A percentile compares a stretch with the other conserved stretches of the same genome.
Evolutionary conservation across 345 rosid species (phyloP).

Genomic region (Physaria fendleri): DNA sequence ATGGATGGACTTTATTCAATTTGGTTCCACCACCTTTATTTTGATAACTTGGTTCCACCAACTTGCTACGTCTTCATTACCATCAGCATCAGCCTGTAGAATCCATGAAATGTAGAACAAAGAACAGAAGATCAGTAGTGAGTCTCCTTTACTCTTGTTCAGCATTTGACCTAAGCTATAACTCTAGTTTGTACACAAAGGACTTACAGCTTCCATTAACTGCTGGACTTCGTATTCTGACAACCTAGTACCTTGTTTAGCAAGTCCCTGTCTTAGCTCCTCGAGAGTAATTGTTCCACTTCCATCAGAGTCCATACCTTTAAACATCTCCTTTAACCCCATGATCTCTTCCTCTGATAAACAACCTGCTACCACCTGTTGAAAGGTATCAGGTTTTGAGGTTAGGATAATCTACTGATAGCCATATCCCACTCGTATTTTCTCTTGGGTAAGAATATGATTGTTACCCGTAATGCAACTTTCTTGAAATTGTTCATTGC

Average conservation of each 20-base stretch:
- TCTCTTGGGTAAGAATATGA: background rate
- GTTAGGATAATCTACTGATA: background rate
- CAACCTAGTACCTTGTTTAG: slow-evolving; percentile 53
- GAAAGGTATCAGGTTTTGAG: slow-evolving; percentile 1
- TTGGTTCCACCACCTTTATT: slow-evolving; percentile 24
- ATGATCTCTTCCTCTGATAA: slow-evolving; percentile 64
- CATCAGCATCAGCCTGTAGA: slow-evolving; percentile 46
- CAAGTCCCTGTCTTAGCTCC: slow-evolving; percentile 56
- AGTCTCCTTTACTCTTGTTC: background rate
- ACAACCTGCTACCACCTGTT: slow-evolving; percentile 57
- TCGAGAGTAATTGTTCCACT: slow-evolving; percentile 61
- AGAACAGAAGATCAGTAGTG: background rate
- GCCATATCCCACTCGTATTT: background rate
- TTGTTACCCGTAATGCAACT: slow-evolving; percentile 61
- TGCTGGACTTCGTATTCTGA: slow-evolving; percentile 54
- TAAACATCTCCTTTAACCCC: slow-evolving; percentile 60
- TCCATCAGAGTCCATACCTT: slow-evolving; percentile 50
- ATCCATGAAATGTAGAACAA: background rate
- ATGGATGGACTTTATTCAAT: slow-evolving; percentile 18
- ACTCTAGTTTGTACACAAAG: background rate
- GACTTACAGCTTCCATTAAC: slow-evolving; percentile 57
- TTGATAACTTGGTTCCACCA: slow-evolving; percentile 11
- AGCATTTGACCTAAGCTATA: slow-evolving; percentile 7
- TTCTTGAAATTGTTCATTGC: slow-evolving; percentile 77
- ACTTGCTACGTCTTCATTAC: slow-evolving; percentile 36